Evolutionary conservation across 805 yeast species (phyloP).

Genomic region (Torulaspora franciscae): DNA sequence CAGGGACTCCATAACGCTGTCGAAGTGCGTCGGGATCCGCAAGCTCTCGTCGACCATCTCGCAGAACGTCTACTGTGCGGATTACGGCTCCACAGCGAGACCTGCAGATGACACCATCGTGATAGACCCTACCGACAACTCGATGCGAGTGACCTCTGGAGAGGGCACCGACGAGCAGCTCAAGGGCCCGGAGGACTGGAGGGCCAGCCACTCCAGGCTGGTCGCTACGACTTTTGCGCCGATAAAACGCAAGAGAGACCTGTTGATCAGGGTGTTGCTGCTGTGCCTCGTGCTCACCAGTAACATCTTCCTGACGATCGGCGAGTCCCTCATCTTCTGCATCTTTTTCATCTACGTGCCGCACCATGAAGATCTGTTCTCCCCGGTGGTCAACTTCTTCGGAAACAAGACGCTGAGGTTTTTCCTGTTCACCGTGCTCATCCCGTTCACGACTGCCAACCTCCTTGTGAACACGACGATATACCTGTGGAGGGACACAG

Average conservation of each 20-base stretch:
- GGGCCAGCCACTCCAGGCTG: constrained; percentile 1
- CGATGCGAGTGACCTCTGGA: constrained; percentile 19
- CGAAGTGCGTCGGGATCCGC: constrained; percentile 38
- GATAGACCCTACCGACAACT: constrained; percentile 23
- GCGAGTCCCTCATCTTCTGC: constrained; percentile 36
- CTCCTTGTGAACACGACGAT: constrained; percentile 19
- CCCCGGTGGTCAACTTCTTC: constrained; percentile 33
- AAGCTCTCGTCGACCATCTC: constrained; percentile 34
- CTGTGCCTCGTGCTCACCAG: constrained; percentile 16
- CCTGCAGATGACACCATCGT: constrained; percentile 14
- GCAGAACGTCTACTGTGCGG: constrained; percentile 30
- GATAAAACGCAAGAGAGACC: constrained; percentile 6
- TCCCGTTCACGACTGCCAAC: constrained; percentile 31
- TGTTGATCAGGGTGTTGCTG: constrained; percentile 13
- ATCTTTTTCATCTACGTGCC: constrained; percentile 41
- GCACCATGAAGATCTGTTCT: constrained; percentile 31
- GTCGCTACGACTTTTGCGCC: constrained; percentile 9
- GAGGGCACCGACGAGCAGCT: constrained; percentile 10
- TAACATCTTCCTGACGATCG: constrained; percentile 28
- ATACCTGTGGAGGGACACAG: constrained; percentile 27
- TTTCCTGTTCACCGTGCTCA: constrained; percentile 31
- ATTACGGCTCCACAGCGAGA: constrained; percentile 9
- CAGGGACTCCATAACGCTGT: constrained; percentile 34
- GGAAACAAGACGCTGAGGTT: constrained; percentile 32
- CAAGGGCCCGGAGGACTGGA: not conserved